phyloP scores from a whole-genome alignment of 2,329 filamentous ascomycete species.

The Aspergillus spinulosporus region DNA sequence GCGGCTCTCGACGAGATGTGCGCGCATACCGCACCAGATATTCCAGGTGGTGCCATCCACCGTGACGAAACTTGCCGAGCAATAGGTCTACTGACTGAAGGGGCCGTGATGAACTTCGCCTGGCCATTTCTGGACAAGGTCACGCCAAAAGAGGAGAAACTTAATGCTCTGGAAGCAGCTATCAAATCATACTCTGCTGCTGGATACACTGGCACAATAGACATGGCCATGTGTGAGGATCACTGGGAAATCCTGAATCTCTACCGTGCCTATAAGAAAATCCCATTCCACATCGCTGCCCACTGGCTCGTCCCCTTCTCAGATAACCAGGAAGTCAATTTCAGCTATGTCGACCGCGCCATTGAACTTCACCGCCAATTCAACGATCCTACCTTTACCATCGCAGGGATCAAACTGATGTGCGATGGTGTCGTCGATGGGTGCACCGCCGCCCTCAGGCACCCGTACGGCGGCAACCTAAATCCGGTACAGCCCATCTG shows the following conservation, averaged over 20 bases:
- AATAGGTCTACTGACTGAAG: constrained; percentile 49
- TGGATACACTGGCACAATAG: constrained; percentile 51
- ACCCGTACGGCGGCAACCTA: constrained; percentile 37
- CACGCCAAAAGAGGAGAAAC: constrained; percentile 45
- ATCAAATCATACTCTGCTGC: constrained; percentile 46
- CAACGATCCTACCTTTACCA: constrained; percentile 46
- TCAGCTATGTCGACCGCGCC: constrained; percentile 48
- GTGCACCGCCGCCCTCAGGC: constrained; percentile 30
- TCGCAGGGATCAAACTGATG: constrained; percentile 53
- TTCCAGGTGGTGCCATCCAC: constrained; percentile 49
- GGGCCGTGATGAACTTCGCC: constrained; percentile 46
- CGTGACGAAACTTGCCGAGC: constrained; percentile 43
- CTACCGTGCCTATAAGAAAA: constrained; percentile 30
- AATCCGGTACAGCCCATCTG: constrained; percentile 45
- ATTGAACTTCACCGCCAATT: constrained; percentile 43
- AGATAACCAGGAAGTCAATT: constrained; percentile 36
- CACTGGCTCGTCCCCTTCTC: constrained; percentile 52
- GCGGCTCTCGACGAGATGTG: constrained; percentile 48
- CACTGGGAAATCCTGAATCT: constrained; percentile 46
- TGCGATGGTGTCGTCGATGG: constrained; percentile 53
- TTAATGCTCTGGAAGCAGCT: constrained; percentile 41
- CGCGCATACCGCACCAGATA: constrained; percentile 41
- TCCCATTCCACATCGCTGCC: constrained; percentile 47
- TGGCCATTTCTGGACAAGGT: constrained; percentile 50
- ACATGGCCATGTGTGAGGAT: constrained; percentile 55